Evolutionary conservation across 768 basidiomycete genomes (phyloP).

Genomic region (Russula olivacea): DNA sequence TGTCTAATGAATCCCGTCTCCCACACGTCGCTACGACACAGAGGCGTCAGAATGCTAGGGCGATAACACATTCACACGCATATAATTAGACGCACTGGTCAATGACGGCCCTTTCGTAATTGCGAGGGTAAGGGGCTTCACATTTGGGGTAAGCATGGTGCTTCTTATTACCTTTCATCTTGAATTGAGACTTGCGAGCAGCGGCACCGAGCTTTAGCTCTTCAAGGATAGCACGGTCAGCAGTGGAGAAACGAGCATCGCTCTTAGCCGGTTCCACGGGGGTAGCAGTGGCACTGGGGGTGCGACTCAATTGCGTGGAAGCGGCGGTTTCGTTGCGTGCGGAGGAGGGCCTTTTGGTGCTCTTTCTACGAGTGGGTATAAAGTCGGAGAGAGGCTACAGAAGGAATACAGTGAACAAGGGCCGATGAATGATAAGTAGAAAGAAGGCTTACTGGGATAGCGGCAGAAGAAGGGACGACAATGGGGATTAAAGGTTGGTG

Average conservation of each 20-base stretch:
- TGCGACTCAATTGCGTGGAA: neutral
- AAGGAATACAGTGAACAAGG: neutral
- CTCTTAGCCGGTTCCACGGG: neutral
- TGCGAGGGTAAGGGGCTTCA: slow-evolving; percentile 64
- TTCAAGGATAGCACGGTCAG: slow-evolving; percentile 54
- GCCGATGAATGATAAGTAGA: neutral
- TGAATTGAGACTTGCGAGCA: slow-evolving; percentile 53
- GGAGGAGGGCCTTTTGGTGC: slow-evolving; percentile 6
- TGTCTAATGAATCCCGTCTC: slow-evolving; percentile 52
- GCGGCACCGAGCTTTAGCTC: slow-evolving; percentile 48
- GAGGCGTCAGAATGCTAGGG: slow-evolving; percentile 11
- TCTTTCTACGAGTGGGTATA: slow-evolving; percentile 20
- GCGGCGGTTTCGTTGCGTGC: slow-evolving; percentile 14
- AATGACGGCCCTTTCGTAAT: slow-evolving; percentile 54
- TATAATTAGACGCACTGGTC: slow-evolving; percentile 52
- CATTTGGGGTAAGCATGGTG: slow-evolving; percentile 48
- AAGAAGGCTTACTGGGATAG: slow-evolving; percentile 12
- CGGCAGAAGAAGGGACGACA: slow-evolving; percentile 6
- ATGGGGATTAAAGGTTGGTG: neutral
- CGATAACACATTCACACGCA: neutral
- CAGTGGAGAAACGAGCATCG: slow-evolving; percentile 46
- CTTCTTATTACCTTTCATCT: slow-evolving; percentile 43
- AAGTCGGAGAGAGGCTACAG: slow-evolving; percentile 23
- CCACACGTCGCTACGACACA: slow-evolving; percentile 54
- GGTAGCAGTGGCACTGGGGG: neutral